Evolutionary conservation across 805 yeast species (phyloP).

Genomic region (Saturnispora hagleri): DNA sequence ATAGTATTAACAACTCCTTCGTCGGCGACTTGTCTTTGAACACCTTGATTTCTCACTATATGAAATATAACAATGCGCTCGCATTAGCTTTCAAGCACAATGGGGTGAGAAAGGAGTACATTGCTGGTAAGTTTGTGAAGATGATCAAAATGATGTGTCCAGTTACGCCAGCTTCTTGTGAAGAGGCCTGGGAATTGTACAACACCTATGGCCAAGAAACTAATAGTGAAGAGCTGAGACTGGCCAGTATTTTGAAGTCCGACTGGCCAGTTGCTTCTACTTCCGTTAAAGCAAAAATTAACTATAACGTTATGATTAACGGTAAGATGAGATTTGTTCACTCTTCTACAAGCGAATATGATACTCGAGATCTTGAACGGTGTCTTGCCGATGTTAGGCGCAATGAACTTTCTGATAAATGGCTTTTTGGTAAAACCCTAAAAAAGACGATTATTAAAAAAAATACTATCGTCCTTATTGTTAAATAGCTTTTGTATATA

Average conservation of each 20-base stretch:
- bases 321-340: constrained; percentile 55
- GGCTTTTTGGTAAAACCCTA: constrained; percentile 34
- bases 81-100: constrained; percentile 38
- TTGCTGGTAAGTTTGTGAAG: constrained; percentile 30
- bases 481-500: constrained; percentile 7
- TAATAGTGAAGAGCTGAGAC: background rate
- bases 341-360: constrained; percentile 27
- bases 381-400: constrained; percentile 30
- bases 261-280: constrained; percentile 55
- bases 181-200: constrained; percentile 66
- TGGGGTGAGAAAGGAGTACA: constrained; percentile 4
- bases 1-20: constrained; percentile 50
- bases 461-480: constrained; percentile 21
- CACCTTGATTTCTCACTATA: constrained; percentile 80
- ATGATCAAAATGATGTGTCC: constrained; percentile 65
- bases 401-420: constrained; percentile 32
- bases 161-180: constrained; percentile 71
- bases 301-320: constrained; percentile 58
- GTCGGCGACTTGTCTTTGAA: constrained; percentile 56
- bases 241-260: constrained; percentile 40
- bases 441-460: constrained; percentile 47
- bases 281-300: constrained; percentile 28
- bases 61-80: constrained; percentile 65
- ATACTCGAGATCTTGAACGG: constrained; percentile 24
- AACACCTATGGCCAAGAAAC: constrained; percentile 11